phyloP scores from a whole-genome alignment of 345 rosid genomes.

The Triadica sebifera region DNA sequence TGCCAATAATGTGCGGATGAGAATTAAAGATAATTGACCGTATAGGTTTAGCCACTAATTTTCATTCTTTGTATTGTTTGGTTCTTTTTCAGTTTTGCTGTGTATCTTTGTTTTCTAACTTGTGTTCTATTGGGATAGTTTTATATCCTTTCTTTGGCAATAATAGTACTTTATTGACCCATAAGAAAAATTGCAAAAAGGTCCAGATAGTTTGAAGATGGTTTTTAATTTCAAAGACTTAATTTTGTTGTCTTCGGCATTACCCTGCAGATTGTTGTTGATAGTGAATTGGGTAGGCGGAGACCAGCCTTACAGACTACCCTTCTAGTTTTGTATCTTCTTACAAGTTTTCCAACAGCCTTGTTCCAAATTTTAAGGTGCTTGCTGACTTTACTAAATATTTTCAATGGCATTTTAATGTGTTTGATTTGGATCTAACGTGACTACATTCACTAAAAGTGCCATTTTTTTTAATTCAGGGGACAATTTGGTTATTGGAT shows the following conservation, averaged over 20 bases:
- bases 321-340: constrained; percentile 44
- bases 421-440: neutral
- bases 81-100: too few relatives aligned
- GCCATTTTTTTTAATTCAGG: constrained; percentile 28
- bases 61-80: too few relatives aligned
- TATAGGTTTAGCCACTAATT: too few relatives aligned
- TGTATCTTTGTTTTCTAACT: too few relatives aligned
- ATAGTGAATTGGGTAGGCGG: constrained; percentile 41
- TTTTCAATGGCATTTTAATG: neutral
- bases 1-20: too few relatives aligned
- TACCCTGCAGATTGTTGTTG: constrained; percentile 40
- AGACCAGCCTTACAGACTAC: constrained; percentile 35
- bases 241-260: neutral
- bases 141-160: too few relatives aligned
- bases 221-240: neutral
- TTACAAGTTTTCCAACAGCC: constrained; percentile 37
- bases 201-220: neutral
- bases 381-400: neutral
- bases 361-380: constrained; percentile 52
- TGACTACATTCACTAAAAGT: neutral
- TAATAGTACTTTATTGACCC: too few relatives aligned
- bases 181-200: too few relatives aligned
- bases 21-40: too few relatives aligned
- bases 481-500: constrained; percentile 52
- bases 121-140: too few relatives aligned